Percentiles rank a stretch among this genome's conserved stretches.
phyloP scores from a whole-genome alignment of 1,284 basidiomycete species.

The Lignosus rhinocerotis region DNA sequence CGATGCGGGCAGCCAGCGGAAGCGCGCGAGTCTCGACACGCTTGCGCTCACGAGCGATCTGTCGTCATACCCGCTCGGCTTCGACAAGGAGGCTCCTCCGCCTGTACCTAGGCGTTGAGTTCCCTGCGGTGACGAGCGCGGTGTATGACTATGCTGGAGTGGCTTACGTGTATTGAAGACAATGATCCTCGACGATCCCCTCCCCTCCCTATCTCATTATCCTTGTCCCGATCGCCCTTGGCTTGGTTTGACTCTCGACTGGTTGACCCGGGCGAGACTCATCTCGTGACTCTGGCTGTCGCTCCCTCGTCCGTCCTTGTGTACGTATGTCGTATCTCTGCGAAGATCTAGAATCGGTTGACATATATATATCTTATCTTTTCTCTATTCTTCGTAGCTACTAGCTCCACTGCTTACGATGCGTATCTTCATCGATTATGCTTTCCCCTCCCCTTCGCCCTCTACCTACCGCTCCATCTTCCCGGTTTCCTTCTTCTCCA shows the following conservation, averaged over 20 bases:
- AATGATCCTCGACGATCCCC: conserved; percentile 10
- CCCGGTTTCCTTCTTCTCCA: neutral
- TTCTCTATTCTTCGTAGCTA: conserved; percentile 16
- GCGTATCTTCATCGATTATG: neutral
- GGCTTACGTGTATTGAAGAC: conserved; percentile 22
- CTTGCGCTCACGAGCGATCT: conserved; percentile 77
- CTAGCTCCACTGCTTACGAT: conserved; percentile 2
- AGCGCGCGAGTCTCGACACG: conserved; percentile 80
- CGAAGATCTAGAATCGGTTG: conserved; percentile 12
- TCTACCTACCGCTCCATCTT: neutral
- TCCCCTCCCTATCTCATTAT: conserved; percentile 1
- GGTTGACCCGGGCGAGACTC: conserved; percentile 30
- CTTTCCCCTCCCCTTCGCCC: neutral
- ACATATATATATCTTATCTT: conserved; percentile 23
- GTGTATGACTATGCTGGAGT: conserved; percentile 22
- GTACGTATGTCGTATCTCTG: conserved; percentile 15
- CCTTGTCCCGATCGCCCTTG: conserved; percentile 19
- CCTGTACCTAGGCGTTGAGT: conserved; percentile 21
- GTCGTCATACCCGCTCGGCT: conserved; percentile 75
- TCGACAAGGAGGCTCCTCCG: conserved; percentile 39
- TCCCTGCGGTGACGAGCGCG: conserved; percentile 19
- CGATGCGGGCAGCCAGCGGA: conserved; percentile 35
- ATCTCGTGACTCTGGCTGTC: conserved; percentile 19
- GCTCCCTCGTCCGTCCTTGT: conserved; percentile 12
- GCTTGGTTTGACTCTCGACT: conserved; percentile 25